Conservation (phyloP, 1,284 basidiomycete species). For the Puccinia horiana region DNA sequence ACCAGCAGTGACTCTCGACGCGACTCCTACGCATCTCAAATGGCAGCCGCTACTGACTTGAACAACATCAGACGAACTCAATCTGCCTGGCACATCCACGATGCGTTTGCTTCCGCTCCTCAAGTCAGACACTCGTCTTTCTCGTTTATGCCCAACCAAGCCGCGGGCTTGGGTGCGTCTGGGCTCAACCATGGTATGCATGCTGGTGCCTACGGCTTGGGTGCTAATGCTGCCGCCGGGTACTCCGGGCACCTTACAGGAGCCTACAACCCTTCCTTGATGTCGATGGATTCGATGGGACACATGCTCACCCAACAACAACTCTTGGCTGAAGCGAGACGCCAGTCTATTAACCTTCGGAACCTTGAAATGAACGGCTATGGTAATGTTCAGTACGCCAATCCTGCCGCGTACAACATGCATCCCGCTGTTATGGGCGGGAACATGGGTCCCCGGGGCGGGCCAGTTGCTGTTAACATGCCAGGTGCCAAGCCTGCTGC, state of each 20-base stretch:
- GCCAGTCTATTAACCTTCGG: constrained; percentile 35
- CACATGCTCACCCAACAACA: constrained; percentile 45
- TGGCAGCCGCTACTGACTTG: constrained; percentile 22
- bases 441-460: constrained; percentile 8
- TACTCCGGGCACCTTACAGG: constrained; percentile 7
- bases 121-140: constrained; percentile 46
- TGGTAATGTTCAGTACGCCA: neutral
- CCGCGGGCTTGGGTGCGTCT: neutral
- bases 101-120: constrained; percentile 32
- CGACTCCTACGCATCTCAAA: constrained; percentile 25
- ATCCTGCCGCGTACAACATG: neutral
- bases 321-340: constrained; percentile 33
- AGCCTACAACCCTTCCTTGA: constrained; percentile 35
- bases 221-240: neutral
- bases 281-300: constrained; percentile 39
- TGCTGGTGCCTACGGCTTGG: constrained; percentile 17
- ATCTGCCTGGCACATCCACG: constrained; percentile 49
- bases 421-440: constrained; percentile 21
- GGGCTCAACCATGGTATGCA: constrained; percentile 2
- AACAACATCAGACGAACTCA: constrained; percentile 45
- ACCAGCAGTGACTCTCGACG: constrained; percentile 35
- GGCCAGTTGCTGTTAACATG: neutral
- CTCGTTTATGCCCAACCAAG: constrained; percentile 32
- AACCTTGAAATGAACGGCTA: constrained; percentile 20
- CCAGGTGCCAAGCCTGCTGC: neutral